Base-by-base conservation (phyloP, 129 eudicot genomes). In the Pulicaria dysenterica region DNA sequence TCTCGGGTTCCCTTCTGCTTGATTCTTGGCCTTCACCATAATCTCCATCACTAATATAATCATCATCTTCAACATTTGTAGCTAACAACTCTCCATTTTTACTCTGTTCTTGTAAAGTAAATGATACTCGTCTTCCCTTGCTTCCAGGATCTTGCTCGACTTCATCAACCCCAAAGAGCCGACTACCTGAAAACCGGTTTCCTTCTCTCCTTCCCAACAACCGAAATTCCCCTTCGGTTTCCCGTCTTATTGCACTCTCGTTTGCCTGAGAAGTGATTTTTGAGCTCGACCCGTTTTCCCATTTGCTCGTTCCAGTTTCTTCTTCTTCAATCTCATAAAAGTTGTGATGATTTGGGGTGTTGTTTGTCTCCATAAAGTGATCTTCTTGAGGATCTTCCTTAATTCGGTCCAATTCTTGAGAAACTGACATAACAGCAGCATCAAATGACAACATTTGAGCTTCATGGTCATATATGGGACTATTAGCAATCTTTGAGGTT, bases 191-290 rank as follows among this genome's bases (percentile, higher is more conserved):
- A 82, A 87, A 75, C 69, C 83, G 83, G 75, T 83, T 82, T 34
- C 89, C 91, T 76, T 86, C 99, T 73, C 99, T 84, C 72, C 97
- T 83, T 64, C 95, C 99, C 70, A 95, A 80, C 72, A 95, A 81
- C 63, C 99, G 81, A 55, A 95, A 95, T 13, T 95, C 99, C n/a
- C 99, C 96, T 71, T 95, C 99, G 17, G 99, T 95, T 76, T 95
- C 99, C 74, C 99, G 79, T 72, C 97, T 82, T 57, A 95, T 91
- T 8, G 99, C 99, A 76, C 96, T 88, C 59, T 84, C 99, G 47
- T 91, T 95, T 6, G 87, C 64, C 65, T 87, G 93, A 1, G 74
- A 69, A 54, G 77, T 59, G 36, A 83, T 74, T 47, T 79, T 86
- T 12, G 87, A 83, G 13, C 79, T 53, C 44, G 84, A 73, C 24